phyloP scores from a whole-genome alignment of 2,329 filamentous ascomycete genomes.

The Boeremia exigua region DNA sequence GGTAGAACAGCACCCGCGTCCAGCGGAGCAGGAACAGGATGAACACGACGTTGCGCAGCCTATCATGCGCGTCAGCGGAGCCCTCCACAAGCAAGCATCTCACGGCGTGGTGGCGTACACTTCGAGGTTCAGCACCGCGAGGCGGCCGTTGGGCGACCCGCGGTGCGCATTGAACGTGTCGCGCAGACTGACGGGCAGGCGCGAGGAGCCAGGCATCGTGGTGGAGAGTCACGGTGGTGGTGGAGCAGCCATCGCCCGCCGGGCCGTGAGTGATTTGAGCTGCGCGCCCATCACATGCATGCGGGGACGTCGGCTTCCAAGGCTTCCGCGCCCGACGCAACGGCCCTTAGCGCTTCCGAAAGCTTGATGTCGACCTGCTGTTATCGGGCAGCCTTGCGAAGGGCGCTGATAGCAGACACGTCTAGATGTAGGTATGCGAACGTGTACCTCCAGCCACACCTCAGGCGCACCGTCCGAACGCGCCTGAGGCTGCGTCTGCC shows the following conservation, averaged over 20 bases:
- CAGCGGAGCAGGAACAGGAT: conserved; percentile 86
- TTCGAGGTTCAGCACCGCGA: conserved; percentile 69
- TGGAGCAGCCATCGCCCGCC: conserved; percentile 11
- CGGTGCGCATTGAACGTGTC: conserved; percentile 70
- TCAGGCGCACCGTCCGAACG: too few relatives aligned
- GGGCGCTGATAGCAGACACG: neutral
- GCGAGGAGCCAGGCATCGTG: conserved; percentile 63
- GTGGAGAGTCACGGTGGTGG: neutral
- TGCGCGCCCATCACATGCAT: conserved; percentile 21
- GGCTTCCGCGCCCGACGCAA: conserved; percentile 2
- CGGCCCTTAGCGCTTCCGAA: conserved; percentile 4
- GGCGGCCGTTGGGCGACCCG: conserved; percentile 59
- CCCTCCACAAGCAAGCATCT: neutral
- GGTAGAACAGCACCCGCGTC: conserved; percentile 79
- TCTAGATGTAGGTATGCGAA: too few relatives aligned
- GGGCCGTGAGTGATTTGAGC: neutral
- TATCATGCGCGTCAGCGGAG: conserved; percentile 43
- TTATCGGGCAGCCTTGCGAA: conserved; percentile 1
- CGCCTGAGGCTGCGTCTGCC: neutral
- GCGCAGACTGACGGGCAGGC: conserved; percentile 73
- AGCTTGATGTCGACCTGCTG: neutral
- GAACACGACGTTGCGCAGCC: conserved; percentile 86
- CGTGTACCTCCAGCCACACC: neutral
- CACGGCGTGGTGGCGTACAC: conserved; percentile 63
- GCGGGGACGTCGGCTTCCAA: conserved; percentile 2